Evolutionary conservation across 768 basidiomycete genomes (phyloP).

Genomic region (Xerocomellus intermedius): DNA sequence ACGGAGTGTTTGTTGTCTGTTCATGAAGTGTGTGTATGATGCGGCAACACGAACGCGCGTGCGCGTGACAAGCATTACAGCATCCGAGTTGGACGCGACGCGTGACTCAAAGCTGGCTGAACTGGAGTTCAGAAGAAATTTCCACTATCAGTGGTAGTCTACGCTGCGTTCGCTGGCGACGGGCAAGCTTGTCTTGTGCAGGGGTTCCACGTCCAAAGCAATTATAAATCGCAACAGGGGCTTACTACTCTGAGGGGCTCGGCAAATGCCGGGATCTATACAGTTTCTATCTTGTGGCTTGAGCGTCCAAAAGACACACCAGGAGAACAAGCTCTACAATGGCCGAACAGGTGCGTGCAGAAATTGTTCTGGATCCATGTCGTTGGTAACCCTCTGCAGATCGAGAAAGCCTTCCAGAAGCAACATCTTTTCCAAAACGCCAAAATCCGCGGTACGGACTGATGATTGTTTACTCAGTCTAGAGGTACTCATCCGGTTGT

Average conservation of each 20-base stretch:
- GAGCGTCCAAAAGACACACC: conserved; percentile 4
- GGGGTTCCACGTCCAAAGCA: no score
- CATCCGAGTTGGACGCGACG: not conserved
- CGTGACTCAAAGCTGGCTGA: not conserved
- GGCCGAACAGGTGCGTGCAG: conserved; percentile 57
- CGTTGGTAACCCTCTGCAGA: conserved; percentile 41
- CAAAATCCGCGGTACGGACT: conserved; percentile 82
- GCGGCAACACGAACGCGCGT: conserved; percentile 11
- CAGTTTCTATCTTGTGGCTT: conserved; percentile 42
- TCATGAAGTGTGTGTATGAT: conserved; percentile 41
- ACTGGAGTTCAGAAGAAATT: not conserved
- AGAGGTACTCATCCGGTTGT: conserved; percentile 10
- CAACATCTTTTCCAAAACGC: conserved; percentile 98
- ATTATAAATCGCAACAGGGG: no score
- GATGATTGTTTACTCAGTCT: conserved; percentile 4
- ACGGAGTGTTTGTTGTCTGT: conserved; percentile 76
- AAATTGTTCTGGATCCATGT: not conserved
- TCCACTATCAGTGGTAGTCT: not conserved
- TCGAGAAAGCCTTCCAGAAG: conserved; percentile 98
- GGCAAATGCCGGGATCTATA: conserved; percentile 41
- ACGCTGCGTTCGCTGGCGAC: not conserved
- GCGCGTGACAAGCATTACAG: conserved; percentile 27
- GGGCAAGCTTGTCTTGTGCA: no score
- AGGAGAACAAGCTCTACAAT: conserved; percentile 36
- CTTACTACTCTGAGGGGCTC: not conserved